phyloP scores from a whole-genome alignment of 495 filamentous ascomycete genomes.

The Neurospora cerealis region DNA sequence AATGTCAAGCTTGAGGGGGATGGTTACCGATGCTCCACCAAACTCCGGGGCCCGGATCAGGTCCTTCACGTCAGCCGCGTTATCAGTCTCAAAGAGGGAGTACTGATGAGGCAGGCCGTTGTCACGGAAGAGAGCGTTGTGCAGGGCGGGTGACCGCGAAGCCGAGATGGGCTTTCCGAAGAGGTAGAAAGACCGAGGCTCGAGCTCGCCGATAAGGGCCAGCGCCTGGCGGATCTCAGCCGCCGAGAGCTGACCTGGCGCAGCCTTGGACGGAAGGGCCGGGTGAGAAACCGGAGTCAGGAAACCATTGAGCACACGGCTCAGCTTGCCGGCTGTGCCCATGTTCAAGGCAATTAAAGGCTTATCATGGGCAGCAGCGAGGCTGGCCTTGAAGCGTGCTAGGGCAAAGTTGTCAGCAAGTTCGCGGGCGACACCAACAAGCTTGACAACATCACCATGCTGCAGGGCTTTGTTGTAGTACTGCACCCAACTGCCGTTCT shows the following conservation, averaged over 20 bases:
- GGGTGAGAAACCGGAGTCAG: conserved; percentile 95
- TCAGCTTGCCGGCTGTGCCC: conserved; percentile 80
- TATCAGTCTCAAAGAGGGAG: conserved; percentile 63
- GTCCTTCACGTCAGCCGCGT: conserved; percentile 50
- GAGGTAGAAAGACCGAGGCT: conserved; percentile 68
- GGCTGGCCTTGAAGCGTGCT: conserved; percentile 70
- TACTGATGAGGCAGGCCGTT: conserved; percentile 85
- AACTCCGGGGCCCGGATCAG: conserved; percentile 66
- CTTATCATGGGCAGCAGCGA: conserved; percentile 55
- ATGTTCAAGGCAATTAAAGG: conserved; percentile 96
- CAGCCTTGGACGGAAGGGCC: conserved; percentile 79
- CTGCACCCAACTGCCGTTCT: conserved; percentile 75
- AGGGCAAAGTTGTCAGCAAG: conserved; percentile 82
- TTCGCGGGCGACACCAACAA: conserved; percentile 70
- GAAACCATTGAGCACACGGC: conserved; percentile 81
- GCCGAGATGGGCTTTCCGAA: conserved; percentile 75
- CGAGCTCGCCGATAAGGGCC: conserved; percentile 69
- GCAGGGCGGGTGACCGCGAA: conserved; percentile 78
- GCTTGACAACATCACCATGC: conserved; percentile 87
- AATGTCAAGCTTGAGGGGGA: conserved; percentile 86
- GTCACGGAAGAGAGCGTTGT: conserved; percentile 74
- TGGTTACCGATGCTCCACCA: conserved; percentile 90
- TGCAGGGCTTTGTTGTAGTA: conserved; percentile 80
- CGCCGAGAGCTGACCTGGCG: conserved; percentile 88
- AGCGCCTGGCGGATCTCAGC: conserved; percentile 76